Conservation (phyloP, 352 stramenopile genomes). For the Phytophthora quininea region DNA sequence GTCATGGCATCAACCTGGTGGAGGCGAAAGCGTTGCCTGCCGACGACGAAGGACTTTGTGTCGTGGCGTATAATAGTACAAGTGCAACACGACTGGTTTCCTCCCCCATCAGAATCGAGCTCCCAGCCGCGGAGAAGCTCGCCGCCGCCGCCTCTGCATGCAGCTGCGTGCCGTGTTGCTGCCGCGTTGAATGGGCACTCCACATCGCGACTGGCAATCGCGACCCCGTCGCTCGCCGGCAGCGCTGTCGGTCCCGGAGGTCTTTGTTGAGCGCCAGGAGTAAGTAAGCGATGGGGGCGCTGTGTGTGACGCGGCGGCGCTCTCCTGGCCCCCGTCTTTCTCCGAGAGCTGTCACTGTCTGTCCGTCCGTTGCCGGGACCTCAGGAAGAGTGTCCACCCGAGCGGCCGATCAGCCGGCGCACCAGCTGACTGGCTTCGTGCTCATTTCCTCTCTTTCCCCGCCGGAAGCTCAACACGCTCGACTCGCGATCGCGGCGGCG, state of each 20-base stretch:
- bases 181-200: no score
- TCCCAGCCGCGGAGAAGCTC: not conserved
- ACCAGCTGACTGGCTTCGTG: constrained; percentile 44
- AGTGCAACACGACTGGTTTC: not conserved
- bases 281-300: constrained; percentile 21
- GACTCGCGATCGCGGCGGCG: constrained; percentile 1
- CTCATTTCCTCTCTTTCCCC: constrained; percentile 47
- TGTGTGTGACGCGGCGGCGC: constrained; percentile 32
- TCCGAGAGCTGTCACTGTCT: constrained; percentile 29
- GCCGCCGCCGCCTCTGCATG: not conserved
- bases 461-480: constrained; percentile 27
- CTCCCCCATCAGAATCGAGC: not conserved
- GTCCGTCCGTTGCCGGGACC: constrained; percentile 19
- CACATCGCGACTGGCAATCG: constrained; percentile 21
- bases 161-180: not conserved
- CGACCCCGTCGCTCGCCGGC: not conserved
- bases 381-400: constrained; percentile 34
- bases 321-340: constrained; percentile 15
- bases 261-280: constrained; percentile 4
- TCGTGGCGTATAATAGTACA: not conserved
- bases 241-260: constrained; percentile 19
- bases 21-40: no score
- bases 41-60: not conserved
- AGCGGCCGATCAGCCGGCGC: constrained; percentile 30
- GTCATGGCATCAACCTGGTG: not conserved